A percentile compares a stretch with the other conserved stretches of the same genome.
Evolutionary conservation across 805 yeast species (phyloP).

Genomic region (Candida anglica): DNA sequence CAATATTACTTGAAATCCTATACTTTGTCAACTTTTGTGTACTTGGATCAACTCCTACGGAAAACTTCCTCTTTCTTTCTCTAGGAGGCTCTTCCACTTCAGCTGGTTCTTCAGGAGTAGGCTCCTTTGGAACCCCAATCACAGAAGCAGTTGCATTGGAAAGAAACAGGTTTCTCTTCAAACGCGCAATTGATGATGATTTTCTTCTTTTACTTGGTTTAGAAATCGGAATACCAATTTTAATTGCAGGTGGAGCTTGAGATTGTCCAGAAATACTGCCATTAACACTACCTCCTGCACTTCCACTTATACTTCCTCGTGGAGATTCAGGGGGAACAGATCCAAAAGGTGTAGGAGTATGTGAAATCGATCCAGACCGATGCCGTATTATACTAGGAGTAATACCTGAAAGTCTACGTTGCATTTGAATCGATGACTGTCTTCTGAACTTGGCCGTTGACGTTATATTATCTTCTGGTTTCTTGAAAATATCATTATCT

Average conservation of each 20-base stretch:
- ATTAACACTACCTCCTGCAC: conserved; percentile 5
- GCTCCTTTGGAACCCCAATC: conserved; percentile 7
- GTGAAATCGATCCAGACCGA: conserved; percentile 27
- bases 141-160: background rate
- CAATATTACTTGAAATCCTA: conserved; percentile 9
- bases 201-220: conserved; percentile 27
- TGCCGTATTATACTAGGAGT: conserved; percentile 18
- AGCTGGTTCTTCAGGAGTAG: conserved; percentile 9
- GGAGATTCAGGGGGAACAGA: conserved; percentile 12
- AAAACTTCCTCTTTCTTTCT: conserved; percentile 5
- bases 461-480: conserved; percentile 12
- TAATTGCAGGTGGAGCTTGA: conserved; percentile 19
- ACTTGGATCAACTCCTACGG: conserved; percentile 28
- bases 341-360: conserved; percentile 11
- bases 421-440: conserved; percentile 25
- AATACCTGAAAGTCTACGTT: conserved; percentile 35
- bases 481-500: conserved; percentile 29
- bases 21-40: conserved; percentile 26
- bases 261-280: too few species aligned
- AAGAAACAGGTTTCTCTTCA: conserved; percentile 2
- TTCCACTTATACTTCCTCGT: too few species aligned
- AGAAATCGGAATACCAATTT: conserved; percentile 34
- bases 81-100: too few species aligned
- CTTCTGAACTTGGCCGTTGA: conserved; percentile 13
- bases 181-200: conserved; percentile 14